Evolutionary conservation across 2,329 filamentous ascomycete genomes (phyloP).

Genomic region (Phialophora macrospora): DNA sequence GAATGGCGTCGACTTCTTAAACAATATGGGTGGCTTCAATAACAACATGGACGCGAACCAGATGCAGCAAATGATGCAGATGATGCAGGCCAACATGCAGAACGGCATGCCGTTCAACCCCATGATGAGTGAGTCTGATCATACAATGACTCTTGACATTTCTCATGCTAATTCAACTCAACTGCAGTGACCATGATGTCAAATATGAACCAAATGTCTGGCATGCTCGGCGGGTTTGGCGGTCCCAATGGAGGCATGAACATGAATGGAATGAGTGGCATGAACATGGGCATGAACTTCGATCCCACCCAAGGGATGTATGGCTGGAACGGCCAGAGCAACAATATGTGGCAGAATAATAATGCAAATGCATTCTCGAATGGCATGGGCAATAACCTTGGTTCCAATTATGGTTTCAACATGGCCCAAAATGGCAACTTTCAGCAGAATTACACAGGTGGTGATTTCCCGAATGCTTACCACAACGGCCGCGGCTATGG

Average conservation of each 20-base stretch:
- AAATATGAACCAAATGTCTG: constrained; percentile 53
- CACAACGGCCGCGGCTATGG: constrained; percentile 69
- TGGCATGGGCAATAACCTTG: constrained; percentile 82
- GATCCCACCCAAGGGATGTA: constrained; percentile 64
- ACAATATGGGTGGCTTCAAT: constrained; percentile 56
- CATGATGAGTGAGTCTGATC: constrained; percentile 77
- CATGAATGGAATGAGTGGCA: constrained; percentile 86
- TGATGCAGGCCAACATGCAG: constrained; percentile 51
- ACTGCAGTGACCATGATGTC: constrained; percentile 81
- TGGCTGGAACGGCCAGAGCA: constrained; percentile 80
- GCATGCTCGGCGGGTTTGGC: constrained; percentile 56
- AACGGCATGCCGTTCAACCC: constrained; percentile 45
- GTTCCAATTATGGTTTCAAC: constrained; percentile 77
- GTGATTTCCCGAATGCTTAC: constrained; percentile 70
- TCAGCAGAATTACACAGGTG: constrained; percentile 62
- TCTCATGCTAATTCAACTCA: constrained; percentile 22
- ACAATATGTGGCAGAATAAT: constrained; percentile 80
- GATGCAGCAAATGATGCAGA: constrained; percentile 76
- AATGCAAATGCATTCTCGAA: constrained; percentile 76
- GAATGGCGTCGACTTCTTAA: constrained; percentile 55
- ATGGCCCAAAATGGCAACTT: constrained; percentile 82
- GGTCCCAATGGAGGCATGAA: constrained; percentile 75
- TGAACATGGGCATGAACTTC: constrained; percentile 73
- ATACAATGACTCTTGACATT: constrained; percentile 68
- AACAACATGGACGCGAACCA: constrained; percentile 69